Percentiles rank a stretch among this genome's conserved stretches.
Conservation (phyloP, 75 land plant species). For the Chamaecyparis obtusa region DNA sequence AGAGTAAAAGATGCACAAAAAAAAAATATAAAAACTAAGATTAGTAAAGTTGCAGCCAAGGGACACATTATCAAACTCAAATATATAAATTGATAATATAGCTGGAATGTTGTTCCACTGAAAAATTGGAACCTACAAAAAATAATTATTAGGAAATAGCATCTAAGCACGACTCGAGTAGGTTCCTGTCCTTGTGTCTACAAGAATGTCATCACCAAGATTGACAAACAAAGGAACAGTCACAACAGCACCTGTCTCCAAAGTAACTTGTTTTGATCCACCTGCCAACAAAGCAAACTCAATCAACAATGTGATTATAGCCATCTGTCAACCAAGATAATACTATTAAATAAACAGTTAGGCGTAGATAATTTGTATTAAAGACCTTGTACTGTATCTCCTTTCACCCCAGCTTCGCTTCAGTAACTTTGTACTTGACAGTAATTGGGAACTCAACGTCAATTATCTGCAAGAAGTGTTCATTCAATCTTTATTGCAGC, state of each 20-base stretch:
- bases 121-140: not conserved
- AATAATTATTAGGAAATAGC: not conserved
- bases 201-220: slow-evolving; percentile 62
- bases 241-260: slow-evolving; percentile 88
- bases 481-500: not conserved
- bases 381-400: slow-evolving; percentile 84
- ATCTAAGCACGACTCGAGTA: slow-evolving; percentile 66
- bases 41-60: not conserved
- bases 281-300: slow-evolving; percentile 42
- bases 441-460: slow-evolving; percentile 88
- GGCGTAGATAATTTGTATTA: not conserved
- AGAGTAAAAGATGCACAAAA: not conserved
- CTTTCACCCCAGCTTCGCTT: slow-evolving; percentile 86
- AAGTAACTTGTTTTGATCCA: slow-evolving; percentile 82
- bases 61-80: not conserved
- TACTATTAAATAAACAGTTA: not conserved
- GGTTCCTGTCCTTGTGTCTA: slow-evolving; percentile 81
- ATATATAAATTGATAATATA: not conserved
- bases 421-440: slow-evolving; percentile 64
- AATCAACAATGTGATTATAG: not conserved
- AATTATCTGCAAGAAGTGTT: slow-evolving; percentile 51
- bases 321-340: not conserved
- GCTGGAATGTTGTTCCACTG: not conserved
- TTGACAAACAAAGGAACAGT: slow-evolving; percentile 87
- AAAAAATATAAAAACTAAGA: not conserved